Evolutionary conservation across 1,284 basidiomycete species (phyloP).

Genomic region (Apiotrichum sp.): DNA sequence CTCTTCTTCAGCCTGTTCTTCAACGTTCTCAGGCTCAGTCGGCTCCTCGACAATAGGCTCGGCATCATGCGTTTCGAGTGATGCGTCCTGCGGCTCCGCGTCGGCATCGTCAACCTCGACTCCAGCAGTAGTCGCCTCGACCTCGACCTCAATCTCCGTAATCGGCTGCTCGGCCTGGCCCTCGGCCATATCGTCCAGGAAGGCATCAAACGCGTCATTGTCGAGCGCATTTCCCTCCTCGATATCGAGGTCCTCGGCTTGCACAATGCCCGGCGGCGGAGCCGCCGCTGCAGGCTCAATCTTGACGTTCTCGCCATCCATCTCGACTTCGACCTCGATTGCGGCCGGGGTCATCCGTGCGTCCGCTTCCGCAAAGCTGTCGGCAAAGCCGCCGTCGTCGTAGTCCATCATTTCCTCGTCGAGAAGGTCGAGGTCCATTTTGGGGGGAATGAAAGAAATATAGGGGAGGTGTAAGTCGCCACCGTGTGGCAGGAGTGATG

Average conservation of each 20-base stretch:
- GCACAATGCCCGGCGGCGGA: too few relatives aligned
- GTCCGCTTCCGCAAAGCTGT: conserved; percentile 3
- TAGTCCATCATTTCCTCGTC: conserved; percentile 6
- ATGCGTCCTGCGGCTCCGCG: not conserved
- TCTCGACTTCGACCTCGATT: not conserved
- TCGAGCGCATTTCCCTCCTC: not conserved
- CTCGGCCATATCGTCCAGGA: conserved; percentile 2
- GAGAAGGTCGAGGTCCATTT: conserved; percentile 6
- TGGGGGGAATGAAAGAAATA: not conserved
- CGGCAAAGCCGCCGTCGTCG: not conserved
- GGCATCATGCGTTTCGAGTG: not conserved
- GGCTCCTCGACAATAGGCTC: not conserved
- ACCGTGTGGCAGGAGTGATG: not conserved
- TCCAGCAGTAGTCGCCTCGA: too few relatives aligned
- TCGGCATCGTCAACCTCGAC: too few relatives aligned
- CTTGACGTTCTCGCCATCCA: not conserved
- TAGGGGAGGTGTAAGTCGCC: too few relatives aligned
- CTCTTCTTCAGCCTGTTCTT: conserved; percentile 12
- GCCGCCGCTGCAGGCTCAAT: too few relatives aligned
- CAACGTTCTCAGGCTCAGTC: not conserved
- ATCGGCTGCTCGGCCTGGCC: conserved; percentile 2
- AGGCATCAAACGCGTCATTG: not conserved
- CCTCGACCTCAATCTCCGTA: not conserved
- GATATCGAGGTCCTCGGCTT: conserved; percentile 1
- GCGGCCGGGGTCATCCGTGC: not conserved